Evolutionary conservation across 495 filamentous ascomycete genomes (phyloP).

Genomic region (Talaromyces ruber): DNA sequence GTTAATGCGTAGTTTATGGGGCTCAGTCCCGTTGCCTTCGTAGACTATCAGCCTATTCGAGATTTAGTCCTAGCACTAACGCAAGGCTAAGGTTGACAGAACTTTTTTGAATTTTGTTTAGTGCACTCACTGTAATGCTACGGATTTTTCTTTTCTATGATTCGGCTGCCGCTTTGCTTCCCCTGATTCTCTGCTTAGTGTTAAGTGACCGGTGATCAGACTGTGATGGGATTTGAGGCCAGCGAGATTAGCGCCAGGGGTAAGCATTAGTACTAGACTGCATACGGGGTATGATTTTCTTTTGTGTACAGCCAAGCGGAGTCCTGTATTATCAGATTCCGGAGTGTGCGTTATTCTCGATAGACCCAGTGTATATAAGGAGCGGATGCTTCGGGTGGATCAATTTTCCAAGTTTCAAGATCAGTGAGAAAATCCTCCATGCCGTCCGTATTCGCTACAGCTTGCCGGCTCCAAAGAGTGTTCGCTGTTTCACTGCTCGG

Average conservation of each 20-base stretch:
- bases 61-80: background rate
- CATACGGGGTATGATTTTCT: background rate
- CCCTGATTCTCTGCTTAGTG: too few relatives aligned
- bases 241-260: background rate
- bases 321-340: background rate
- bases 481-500: background rate
- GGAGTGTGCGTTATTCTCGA: too few relatives aligned
- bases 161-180: too few relatives aligned
- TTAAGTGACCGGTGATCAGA: background rate
- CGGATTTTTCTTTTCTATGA: too few relatives aligned
- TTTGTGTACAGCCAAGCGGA: too few relatives aligned
- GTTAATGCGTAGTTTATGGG: background rate
- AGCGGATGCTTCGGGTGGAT: too few relatives aligned
- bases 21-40: background rate
- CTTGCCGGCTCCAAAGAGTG: too few relatives aligned
- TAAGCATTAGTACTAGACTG: background rate
- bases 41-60: background rate
- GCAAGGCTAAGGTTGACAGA: conserved; percentile 2
- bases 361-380: too few relatives aligned
- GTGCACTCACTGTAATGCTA: too few relatives aligned
- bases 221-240: background rate
- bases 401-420: background rate
- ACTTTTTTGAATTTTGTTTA: too few relatives aligned
- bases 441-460: background rate
- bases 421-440: too few relatives aligned